phyloP scores from a whole-genome alignment of 768 basidiomycete species.

The Sutorius australiensis region DNA sequence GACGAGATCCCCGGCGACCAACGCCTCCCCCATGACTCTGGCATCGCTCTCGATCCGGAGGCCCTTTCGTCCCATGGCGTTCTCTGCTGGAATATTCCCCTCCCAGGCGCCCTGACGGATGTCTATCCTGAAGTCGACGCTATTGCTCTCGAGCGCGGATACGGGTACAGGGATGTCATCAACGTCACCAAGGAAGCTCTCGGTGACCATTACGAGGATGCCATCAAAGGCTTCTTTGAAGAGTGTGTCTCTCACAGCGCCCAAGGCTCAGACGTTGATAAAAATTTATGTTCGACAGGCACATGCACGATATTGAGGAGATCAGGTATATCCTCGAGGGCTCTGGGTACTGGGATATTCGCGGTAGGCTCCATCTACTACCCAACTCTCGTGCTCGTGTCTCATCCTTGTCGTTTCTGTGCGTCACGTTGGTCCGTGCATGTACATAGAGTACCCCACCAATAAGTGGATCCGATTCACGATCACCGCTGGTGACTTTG shows the following conservation, averaged over 20 bases:
- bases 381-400: too few species aligned
- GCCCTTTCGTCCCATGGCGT: conserved; percentile 59
- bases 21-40: conserved; percentile 72
- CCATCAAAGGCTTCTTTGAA: conserved; percentile 78
- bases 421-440: too few species aligned
- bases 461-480: conserved; percentile 82
- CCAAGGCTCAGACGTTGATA: too few species aligned
- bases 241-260: conserved; percentile 49
- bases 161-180: conserved; percentile 82
- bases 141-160: conserved; percentile 64
- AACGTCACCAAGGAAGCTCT: conserved; percentile 74
- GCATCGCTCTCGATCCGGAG: conserved; percentile 47
- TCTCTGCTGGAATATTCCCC: conserved; percentile 61
- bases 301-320: conserved; percentile 96
- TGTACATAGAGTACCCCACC: conserved; percentile 50
- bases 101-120: conserved; percentile 37
- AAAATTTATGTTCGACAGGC: conserved; percentile 39
- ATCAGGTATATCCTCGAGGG: conserved; percentile 85
- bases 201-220: conserved; percentile 78
- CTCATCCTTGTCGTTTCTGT: background rate
- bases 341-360: conserved; percentile 89
- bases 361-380: conserved; percentile 49
- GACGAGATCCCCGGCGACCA: conserved; percentile 80
- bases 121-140: conserved; percentile 52
- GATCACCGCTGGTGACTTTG: conserved; percentile 72